Evolutionary conservation across 2,329 filamentous ascomycete species (phyloP), one percentile per base, ranked within the genome.

Genomic region (Clonostachys solani): DNA sequence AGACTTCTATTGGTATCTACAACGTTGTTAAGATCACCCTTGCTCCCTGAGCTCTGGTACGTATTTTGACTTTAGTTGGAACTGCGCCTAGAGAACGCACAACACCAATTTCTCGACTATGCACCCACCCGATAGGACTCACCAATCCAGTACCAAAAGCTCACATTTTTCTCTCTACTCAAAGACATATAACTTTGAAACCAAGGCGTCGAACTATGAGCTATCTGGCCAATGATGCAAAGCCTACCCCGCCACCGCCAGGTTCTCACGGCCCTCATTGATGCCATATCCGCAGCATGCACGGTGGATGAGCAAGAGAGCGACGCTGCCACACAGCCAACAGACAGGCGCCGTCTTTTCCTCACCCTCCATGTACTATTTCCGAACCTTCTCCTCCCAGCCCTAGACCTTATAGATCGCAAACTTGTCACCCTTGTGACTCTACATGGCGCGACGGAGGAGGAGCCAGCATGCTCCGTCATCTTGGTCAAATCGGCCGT

Each of bases 321-420:
- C 44, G 50, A 58, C 18, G 51, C 52, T 38, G 46, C 46, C 2
- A 54, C 23, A 29, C 23, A 29, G 23, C 23, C 23, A 29, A 29
- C 23, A 29, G 9, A 66, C n/a, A 63, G 72, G 49, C 69, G 74
- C 2, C 74, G 79, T 43, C 68, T 87, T 15, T 71, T 96, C n/a
- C 71, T 90, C 2, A 90, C 89, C 0, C 78, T 96, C 0, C 92
- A 96, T 67, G 87, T 90, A 34, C 71, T 96, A 13, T 95, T 95
- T 59, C 91, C 91, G 0, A 81, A 82, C 52, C 79, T 90, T 46
- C 70, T 96, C 3, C 82, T 96, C 1, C 88, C 90, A 4, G 90
- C 92, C 0, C 75, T 99, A 4, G 92, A 97, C 64, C 75, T 97
- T 0, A 75, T 99, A 1, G 94, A 99, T 64, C 80, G 89, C 23